phyloP scores from a whole-genome alignment of 2,329 filamentous ascomycete genomes.

The Cytospora piceicola region DNA sequence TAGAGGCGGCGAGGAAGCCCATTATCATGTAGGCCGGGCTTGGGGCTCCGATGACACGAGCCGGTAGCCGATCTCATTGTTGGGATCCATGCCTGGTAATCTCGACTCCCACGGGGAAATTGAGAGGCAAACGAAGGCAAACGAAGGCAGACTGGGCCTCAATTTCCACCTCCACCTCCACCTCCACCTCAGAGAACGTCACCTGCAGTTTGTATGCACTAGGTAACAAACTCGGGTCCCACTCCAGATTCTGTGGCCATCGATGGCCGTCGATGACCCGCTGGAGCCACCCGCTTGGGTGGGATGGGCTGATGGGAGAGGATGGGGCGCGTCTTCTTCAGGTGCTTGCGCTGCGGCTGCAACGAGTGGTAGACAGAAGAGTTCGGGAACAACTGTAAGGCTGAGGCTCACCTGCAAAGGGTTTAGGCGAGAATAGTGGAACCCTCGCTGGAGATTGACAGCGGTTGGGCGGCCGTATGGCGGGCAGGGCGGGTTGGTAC shows the following conservation, averaged over 20 bases:
- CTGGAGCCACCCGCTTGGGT: constrained; percentile 22
- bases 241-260: constrained; percentile 19
- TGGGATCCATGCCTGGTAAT: constrained; percentile 24
- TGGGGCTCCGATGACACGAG: constrained; percentile 25
- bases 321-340: constrained; percentile 26
- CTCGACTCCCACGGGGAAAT: constrained; percentile 11
- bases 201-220: constrained; percentile 14
- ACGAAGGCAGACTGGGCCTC: constrained; percentile 25
- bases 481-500: constrained; percentile 2
- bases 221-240: constrained; percentile 16
- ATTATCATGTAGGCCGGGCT: constrained; percentile 21
- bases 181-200: constrained; percentile 3
- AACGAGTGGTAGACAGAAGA: constrained; percentile 27
- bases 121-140: constrained; percentile 12
- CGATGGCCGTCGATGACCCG: constrained; percentile 6
- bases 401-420: constrained; percentile 25
- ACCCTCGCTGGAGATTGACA: constrained; percentile 15
- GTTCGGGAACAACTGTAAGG: constrained; percentile 11
- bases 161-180: constrained; percentile 5
- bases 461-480: constrained; percentile 20
- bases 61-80: constrained; percentile 22
- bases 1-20: constrained; percentile 21
- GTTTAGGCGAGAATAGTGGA: constrained; percentile 24
- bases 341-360: constrained; percentile 18
- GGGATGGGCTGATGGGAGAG: constrained; percentile 7